Percentiles rank a stretch among this genome's conserved stretches.
phyloP scores from a whole-genome alignment of 2,329 filamentous ascomycete species.

The Ilyonectria mors-panacis region DNA sequence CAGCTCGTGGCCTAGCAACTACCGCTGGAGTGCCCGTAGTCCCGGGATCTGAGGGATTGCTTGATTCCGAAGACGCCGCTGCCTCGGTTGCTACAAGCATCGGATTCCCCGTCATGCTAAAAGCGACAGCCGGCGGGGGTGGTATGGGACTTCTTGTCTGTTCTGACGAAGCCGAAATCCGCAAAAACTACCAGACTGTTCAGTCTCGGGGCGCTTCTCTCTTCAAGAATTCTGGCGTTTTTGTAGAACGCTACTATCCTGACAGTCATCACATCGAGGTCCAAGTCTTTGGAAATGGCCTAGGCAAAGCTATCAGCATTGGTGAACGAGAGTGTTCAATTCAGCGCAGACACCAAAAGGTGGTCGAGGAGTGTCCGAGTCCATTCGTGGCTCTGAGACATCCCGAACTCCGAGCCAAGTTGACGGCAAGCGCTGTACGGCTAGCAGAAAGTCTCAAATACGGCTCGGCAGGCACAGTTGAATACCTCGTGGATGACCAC shows the following conservation, averaged over 20 bases:
- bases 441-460: constrained; percentile 48
- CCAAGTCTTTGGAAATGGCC: constrained; percentile 76
- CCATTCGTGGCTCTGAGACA: constrained; percentile 64
- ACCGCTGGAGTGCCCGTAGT: constrained; percentile 60
- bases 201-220: constrained; percentile 69
- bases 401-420: constrained; percentile 49
- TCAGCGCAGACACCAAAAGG: constrained; percentile 78
- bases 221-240: constrained; percentile 74
- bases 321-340: constrained; percentile 79
- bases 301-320: constrained; percentile 55
- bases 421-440: constrained; percentile 35
- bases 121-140: constrained; percentile 74
- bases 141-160: constrained; percentile 76
- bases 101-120: constrained; percentile 66
- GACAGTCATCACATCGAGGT: constrained; percentile 77
- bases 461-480: constrained; percentile 53
- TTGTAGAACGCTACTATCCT: constrained; percentile 75
- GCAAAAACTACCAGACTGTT: constrained; percentile 67
- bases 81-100: constrained; percentile 54
- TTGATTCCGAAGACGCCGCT: constrained; percentile 65
- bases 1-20: constrained; percentile 67
- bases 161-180: constrained; percentile 63
- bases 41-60: constrained; percentile 51
- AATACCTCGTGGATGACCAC: constrained; percentile 76
- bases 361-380: constrained; percentile 79